Percentiles rank a stretch among this genome's conserved stretches.
phyloP scores from a whole-genome alignment of 139 green algal genomes.

The Zygnema cylindricum region DNA sequence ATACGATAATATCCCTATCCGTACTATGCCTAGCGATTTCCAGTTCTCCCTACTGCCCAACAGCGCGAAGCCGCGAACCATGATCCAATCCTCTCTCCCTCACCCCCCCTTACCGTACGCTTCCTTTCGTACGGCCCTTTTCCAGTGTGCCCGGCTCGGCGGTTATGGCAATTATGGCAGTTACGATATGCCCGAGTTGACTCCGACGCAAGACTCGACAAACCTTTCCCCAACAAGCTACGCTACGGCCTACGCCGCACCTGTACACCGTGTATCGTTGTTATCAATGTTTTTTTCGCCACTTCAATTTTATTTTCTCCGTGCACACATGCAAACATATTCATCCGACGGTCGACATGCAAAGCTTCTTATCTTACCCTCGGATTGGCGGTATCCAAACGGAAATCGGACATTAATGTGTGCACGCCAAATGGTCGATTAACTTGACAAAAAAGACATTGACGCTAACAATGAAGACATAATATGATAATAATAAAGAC shows the following conservation, averaged over 20 bases:
- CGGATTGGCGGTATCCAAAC: neutral
- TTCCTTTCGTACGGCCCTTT: neutral
- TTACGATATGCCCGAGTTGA: neutral
- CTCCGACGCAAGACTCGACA: neutral
- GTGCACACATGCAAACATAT: no score
- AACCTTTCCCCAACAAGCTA: neutral
- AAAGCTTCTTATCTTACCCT: no score
- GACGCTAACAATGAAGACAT: neutral
- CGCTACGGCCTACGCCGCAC: neutral
- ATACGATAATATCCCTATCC: neutral
- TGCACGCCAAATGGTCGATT: neutral
- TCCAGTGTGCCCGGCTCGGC: no score
- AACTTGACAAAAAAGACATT: neutral
- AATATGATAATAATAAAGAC: neutral
- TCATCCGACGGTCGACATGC: neutral
- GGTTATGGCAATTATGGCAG: neutral
- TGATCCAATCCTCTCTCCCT: neutral
- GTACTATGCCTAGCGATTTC: neutral
- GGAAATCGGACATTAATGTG: neutral
- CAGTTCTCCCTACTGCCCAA: neutral
- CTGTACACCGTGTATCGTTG: neutral
- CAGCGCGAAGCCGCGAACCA: neutral
- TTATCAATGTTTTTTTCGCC: neutral
- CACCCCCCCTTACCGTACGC: no score
- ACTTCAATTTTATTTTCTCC: no score